These are phyloP conservation scores for Narthecium ossifragum DNA, from an alignment of 106 monocot genomes.

Conservation along the genomic window DNA sequence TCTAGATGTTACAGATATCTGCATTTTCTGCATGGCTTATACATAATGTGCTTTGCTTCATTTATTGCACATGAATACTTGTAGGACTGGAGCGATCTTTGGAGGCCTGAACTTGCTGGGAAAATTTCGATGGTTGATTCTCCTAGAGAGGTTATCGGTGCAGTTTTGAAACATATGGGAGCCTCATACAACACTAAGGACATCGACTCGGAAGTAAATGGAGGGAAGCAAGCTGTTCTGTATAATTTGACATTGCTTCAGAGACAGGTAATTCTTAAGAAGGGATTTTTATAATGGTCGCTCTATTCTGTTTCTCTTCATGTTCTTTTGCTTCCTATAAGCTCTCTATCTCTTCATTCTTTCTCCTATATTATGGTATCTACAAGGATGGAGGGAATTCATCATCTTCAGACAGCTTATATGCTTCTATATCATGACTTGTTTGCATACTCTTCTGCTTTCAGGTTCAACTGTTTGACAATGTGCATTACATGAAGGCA, in stretches of 20 bases:
- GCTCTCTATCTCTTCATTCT: too few species aligned
- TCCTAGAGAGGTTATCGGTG: conserved; percentile 88
- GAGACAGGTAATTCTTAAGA: conserved; percentile 87
- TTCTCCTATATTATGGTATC: too few species aligned
- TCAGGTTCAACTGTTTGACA: conserved; percentile 84
- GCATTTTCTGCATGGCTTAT: too few species aligned
- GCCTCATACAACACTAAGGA: conserved; percentile 83
- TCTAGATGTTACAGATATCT: too few species aligned
- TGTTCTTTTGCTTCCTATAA: too few species aligned
- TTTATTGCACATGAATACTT: neutral
- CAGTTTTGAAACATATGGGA: conserved; percentile 84
- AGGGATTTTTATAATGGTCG: too few species aligned
- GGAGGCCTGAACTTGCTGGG: conserved; percentile 84
- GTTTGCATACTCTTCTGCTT: neutral
- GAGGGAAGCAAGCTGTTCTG: conserved; percentile 56
- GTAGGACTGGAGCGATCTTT: conserved; percentile 96
- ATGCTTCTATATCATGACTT: neutral
- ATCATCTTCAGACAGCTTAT: too few species aligned
- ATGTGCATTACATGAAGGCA: conserved; percentile 72
- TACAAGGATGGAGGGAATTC: too few species aligned
- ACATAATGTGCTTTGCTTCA: neutral
- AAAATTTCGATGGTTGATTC: conserved; percentile 93
- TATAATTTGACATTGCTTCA: conserved; percentile 56
- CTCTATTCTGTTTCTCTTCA: too few species aligned
- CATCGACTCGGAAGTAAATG: conserved; percentile 60